Conservation (phyloP, 176 grass and related monocot species). For the Tuctoria greenei region DNA sequence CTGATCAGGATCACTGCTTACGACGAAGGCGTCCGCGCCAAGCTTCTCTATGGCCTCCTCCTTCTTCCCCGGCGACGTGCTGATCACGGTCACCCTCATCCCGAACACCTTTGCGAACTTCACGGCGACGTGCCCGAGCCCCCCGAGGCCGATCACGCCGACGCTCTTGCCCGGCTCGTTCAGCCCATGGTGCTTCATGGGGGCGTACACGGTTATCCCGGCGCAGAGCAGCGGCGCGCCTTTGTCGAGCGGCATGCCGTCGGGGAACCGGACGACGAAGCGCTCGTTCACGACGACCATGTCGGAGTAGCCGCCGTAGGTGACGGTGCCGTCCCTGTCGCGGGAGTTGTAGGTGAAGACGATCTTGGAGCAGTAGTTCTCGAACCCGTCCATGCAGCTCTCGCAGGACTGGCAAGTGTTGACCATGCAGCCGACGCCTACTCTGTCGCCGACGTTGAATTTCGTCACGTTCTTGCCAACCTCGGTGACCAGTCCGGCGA, state of each 20-base stretch:
- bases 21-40: slow-evolving; percentile 50
- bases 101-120: slow-evolving; percentile 67
- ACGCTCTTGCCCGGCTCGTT: slow-evolving; percentile 39
- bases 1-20: slow-evolving; percentile 41
- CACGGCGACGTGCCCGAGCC: slow-evolving; percentile 66
- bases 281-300: slow-evolving; percentile 39
- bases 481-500: slow-evolving; percentile 49
- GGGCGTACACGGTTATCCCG: slow-evolving; percentile 59
- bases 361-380: slow-evolving; percentile 57
- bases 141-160: slow-evolving; percentile 60
- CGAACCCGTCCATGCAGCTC: slow-evolving; percentile 36
- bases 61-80: slow-evolving; percentile 45
- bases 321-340: slow-evolving; percentile 46
- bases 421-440: slow-evolving; percentile 65
- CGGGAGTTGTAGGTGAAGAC: slow-evolving; percentile 57
- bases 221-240: slow-evolving; percentile 69
- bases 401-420: slow-evolving; percentile 56
- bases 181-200: slow-evolving; percentile 55
- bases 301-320: slow-evolving; percentile 60
- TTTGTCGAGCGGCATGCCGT: slow-evolving; percentile 38
- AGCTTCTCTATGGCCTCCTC: slow-evolving; percentile 52
- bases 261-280: slow-evolving; percentile 55
- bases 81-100: slow-evolving; percentile 65
- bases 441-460: slow-evolving; percentile 47
- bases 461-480: slow-evolving; percentile 50